phyloP scores from a whole-genome alignment of 768 basidiomycete species.

The Saitozyma sp. region DNA sequence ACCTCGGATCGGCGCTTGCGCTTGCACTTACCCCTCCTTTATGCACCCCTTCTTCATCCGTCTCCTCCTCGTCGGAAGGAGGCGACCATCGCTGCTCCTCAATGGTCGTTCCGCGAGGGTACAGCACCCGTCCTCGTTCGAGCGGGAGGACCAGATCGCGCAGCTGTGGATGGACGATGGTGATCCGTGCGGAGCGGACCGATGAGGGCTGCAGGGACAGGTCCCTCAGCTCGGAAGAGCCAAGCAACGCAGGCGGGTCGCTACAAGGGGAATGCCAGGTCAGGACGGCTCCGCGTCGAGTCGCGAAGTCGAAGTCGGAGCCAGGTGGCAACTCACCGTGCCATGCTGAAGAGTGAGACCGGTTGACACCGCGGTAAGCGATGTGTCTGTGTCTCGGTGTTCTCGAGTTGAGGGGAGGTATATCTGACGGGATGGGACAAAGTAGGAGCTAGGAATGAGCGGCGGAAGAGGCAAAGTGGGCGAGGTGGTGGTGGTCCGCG shows the following conservation, averaged over 20 bases:
- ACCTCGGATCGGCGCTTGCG: no score
- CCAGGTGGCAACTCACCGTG: conserved; percentile 10
- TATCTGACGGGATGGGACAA: no score
- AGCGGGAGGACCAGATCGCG: conserved; percentile 74
- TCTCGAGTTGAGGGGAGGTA: no score
- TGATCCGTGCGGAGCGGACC: conserved; percentile 37
- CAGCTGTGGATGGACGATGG: conserved; percentile 59
- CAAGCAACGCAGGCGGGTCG: conserved; percentile 25
- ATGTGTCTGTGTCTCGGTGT: no score
- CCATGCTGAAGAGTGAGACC: conserved; percentile 2
- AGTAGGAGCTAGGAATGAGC: no score
- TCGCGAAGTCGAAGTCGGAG: not conserved
- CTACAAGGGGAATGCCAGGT: conserved; percentile 5
- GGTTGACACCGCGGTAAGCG: not conserved
- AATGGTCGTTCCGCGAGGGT: conserved; percentile 23
- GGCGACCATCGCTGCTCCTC: conserved; percentile 21
- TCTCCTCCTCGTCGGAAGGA: not conserved
- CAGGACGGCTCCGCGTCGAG: not conserved
- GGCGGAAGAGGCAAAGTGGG: no score
- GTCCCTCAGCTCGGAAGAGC: conserved; percentile 39
- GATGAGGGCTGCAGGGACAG: conserved; percentile 24
- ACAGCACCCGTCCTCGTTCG: conserved; percentile 56
- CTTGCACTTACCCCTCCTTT: no score
- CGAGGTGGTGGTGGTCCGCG: no score
- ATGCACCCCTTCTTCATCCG: no score